Evolutionary conservation across 2,329 filamentous ascomycete species (phyloP).

Genomic region (Paecilomyces dactylethromorphus): DNA sequence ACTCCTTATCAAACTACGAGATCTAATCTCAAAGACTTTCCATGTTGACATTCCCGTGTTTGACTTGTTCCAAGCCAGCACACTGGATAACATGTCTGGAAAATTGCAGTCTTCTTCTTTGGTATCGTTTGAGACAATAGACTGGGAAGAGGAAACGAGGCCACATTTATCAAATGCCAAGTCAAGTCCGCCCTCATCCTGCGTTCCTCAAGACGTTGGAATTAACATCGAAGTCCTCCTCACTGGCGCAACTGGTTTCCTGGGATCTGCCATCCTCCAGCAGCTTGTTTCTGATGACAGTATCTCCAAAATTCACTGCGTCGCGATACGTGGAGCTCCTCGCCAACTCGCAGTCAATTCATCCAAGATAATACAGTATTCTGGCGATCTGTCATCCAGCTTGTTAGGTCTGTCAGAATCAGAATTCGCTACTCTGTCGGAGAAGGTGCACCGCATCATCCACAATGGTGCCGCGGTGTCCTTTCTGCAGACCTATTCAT

Average conservation of each 20-base stretch:
- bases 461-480: constrained; percentile 45
- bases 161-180: too few species aligned
- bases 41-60: constrained; percentile 11
- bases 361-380: too few species aligned
- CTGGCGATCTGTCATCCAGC: too few species aligned
- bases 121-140: constrained; percentile 14
- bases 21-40: constrained; percentile 15
- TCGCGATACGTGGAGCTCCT: too few species aligned
- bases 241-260: constrained; percentile 28
- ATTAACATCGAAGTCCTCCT: constrained; percentile 11
- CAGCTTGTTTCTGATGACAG: too few species aligned
- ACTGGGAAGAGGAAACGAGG: constrained; percentile 35
- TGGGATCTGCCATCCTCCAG: constrained; percentile 34
- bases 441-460: constrained; percentile 23
- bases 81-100: constrained; percentile 10
- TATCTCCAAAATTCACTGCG: too few species aligned
- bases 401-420: too few species aligned
- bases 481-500: constrained; percentile 20
- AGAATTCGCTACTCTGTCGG: too few species aligned
- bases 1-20: constrained; percentile 22
- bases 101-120: not conserved
- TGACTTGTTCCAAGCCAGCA: constrained; percentile 15
- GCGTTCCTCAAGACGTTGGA: constrained; percentile 1
- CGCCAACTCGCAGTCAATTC: too few species aligned
- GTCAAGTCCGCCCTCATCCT: constrained; percentile 2